Evolutionary conservation across 192 early-diverging fungal species (phyloP).

Genomic region (Backusella mclennaniae): DNA sequence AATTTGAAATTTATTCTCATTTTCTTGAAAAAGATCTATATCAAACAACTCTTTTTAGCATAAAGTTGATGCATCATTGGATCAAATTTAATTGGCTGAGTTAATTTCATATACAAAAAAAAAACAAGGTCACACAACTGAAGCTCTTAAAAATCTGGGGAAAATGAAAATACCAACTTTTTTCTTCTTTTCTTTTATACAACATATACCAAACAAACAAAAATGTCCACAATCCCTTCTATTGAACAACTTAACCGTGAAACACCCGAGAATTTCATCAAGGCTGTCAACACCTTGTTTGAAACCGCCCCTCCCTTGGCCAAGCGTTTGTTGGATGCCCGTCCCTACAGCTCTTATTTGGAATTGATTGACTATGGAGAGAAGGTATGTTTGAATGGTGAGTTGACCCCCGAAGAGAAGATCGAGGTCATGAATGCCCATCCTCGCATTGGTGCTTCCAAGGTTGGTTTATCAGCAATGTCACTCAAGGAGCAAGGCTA

Average conservation of each 20-base stretch:
- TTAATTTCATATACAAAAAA: not conserved
- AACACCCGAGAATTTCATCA: conserved; percentile 49
- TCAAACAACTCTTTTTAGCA: too few relatives aligned
- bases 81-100: not conserved
- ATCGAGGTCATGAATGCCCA: conserved; percentile 87
- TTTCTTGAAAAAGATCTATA: too few relatives aligned
- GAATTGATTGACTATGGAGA: conserved; percentile 63
- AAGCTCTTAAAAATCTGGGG: not conserved
- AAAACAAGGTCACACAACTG: not conserved
- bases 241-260: conserved; percentile 66
- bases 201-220: conserved; percentile 9
- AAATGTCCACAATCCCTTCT: conserved; percentile 51
- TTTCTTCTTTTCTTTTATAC: conserved; percentile 18
- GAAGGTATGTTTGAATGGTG: conserved; percentile 41
- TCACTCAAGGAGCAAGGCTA: conserved; percentile 74
- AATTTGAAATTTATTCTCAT: too few relatives aligned
- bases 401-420: conserved; percentile 63
- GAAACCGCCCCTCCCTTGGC: conserved; percentile 86
- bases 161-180: not conserved
- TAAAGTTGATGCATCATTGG: not conserved
- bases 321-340: conserved; percentile 58
- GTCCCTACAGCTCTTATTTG: conserved; percentile 72
- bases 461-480: conserved; percentile 65
- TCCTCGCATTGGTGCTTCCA: conserved; percentile 80
- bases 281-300: conserved; percentile 72